A percentile compares a stretch with the other conserved stretches of the same genome.
These are phyloP conservation scores for Didymella arachidicola DNA, from an alignment of 2,329 filamentous ascomycete species.

Conservation along the genomic window DNA sequence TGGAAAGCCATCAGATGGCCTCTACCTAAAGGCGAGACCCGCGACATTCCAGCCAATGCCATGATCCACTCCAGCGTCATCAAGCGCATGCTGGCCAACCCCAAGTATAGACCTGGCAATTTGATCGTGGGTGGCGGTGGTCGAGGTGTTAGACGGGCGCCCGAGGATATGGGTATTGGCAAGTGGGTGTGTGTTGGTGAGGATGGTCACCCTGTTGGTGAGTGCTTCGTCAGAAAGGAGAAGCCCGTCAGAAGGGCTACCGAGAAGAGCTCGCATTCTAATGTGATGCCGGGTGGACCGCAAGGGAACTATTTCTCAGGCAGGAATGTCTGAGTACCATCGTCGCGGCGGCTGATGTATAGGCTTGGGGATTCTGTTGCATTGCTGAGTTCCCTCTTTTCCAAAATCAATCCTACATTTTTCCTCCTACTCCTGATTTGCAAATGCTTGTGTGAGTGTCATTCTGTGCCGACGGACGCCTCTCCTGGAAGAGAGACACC, in stretches of 20 bases:
- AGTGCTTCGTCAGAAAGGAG: conserved; percentile 65
- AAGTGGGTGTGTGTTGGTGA: conserved; percentile 73
- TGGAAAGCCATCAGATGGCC: conserved; percentile 86
- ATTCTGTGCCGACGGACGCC: too few species aligned
- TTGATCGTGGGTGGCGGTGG: conserved; percentile 82
- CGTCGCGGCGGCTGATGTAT: background rate
- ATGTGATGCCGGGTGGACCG: conserved; percentile 12
- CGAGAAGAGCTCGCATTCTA: conserved; percentile 15
- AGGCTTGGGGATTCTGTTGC: background rate
- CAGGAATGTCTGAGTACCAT: background rate
- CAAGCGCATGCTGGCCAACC: conserved; percentile 70
- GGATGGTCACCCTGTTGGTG: conserved; percentile 72
- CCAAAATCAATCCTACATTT: background rate
- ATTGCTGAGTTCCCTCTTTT: background rate
- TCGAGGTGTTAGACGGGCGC: conserved; percentile 69
- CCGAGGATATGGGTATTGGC: conserved; percentile 69
- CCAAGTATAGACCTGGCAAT: conserved; percentile 76
- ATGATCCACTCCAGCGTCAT: conserved; percentile 78
- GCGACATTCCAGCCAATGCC: conserved; percentile 76
- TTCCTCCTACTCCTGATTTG: background rate
- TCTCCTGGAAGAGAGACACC: too few species aligned
- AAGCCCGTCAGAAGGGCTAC: conserved; percentile 33
- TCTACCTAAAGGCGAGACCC: conserved; percentile 76
- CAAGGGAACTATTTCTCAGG: conserved; percentile 17
- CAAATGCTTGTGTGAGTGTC: too few species aligned